These are phyloP conservation scores for Coriolopsis trogii DNA, from an alignment of 1,284 basidiomycete species.

Conservation along the genomic window DNA sequence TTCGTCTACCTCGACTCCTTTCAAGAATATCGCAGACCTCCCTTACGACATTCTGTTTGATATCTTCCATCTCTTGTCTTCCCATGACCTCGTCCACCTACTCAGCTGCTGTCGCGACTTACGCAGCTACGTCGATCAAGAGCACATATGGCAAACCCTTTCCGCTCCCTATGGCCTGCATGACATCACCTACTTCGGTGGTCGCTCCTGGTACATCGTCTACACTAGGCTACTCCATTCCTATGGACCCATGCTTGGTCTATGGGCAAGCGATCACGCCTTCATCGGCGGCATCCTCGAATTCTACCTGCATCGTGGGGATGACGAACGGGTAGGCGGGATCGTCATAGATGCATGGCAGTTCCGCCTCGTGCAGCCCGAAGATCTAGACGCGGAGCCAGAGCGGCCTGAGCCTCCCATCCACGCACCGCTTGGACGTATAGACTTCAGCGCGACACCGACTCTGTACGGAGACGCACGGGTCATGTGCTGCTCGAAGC, in stretches of 20 bases:
- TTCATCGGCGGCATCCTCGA: conserved; percentile 28
- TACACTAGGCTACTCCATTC: conserved; percentile 26
- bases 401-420: conserved; percentile 20
- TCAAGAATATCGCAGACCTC: conserved; percentile 9
- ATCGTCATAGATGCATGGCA: conserved; percentile 28
- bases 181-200: conserved; percentile 17
- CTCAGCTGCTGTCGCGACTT: conserved; percentile 27
- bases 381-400: conserved; percentile 17
- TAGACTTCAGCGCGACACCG: conserved; percentile 13
- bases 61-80: conserved; percentile 19
- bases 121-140: conserved; percentile 17
- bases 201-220: conserved; percentile 24
- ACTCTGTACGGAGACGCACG: conserved; percentile 1
- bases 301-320: conserved; percentile 15
- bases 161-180: conserved; percentile 18
- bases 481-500: conserved; percentile 10
- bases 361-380: conserved; percentile 22
- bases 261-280: conserved; percentile 30
- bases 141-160: conserved; percentile 27
- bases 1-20: neutral
- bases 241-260: conserved; percentile 27
- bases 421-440: conserved; percentile 10
- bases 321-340: conserved; percentile 2
- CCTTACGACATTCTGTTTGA: conserved; percentile 31
- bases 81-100: conserved; percentile 25